Conservation (phyloP, 768 basidiomycete genomes). For the Rubroboletus satanas region DNA sequence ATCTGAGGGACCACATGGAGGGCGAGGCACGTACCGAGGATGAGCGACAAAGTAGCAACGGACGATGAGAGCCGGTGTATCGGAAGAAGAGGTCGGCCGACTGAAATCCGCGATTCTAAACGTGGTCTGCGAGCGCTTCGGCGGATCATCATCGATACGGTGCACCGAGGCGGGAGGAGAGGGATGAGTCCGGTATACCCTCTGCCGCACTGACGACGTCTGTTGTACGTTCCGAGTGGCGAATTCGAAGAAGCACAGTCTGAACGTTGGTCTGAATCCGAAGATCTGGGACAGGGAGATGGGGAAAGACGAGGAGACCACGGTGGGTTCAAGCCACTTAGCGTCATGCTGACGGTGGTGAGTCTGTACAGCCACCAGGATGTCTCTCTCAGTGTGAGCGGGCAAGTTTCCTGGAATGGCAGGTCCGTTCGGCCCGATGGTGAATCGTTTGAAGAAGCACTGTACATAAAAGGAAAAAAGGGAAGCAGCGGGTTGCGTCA, state of each 20-base stretch:
- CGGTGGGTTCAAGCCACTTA: too few species aligned
- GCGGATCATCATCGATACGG: slow-evolving; percentile 19
- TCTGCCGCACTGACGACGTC: slow-evolving; percentile 18
- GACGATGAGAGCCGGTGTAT: slow-evolving; percentile 9
- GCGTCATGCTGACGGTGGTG: too few species aligned
- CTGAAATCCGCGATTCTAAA: slow-evolving; percentile 14
- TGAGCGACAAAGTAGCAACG: slow-evolving; percentile 4
- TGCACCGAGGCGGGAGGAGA: slow-evolving; percentile 1
- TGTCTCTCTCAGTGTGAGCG: too few species aligned
- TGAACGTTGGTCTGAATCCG: slow-evolving; percentile 8
- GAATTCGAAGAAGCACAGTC: slow-evolving; percentile 9
- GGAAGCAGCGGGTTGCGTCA: not conserved
- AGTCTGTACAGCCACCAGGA: too few species aligned
- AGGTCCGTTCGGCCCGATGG: not conserved
- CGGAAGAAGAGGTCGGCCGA: slow-evolving; percentile 14
- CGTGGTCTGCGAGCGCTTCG: slow-evolving; percentile 17
- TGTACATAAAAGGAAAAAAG: slow-evolving; percentile 12
- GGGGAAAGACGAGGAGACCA: not conserved
- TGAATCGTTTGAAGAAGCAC: slow-evolving; percentile 20
- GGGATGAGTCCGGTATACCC: slow-evolving; percentile 11
- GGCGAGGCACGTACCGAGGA: slow-evolving; percentile 18
- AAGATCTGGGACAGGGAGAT: slow-evolving; percentile 12
- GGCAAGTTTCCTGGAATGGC: not conserved
- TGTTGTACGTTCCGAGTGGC: slow-evolving; percentile 5
- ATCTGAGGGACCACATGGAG: slow-evolving; percentile 29